Base-by-base conservation (phyloP, 441 rosid genomes). In the California macrophylla region DNA sequence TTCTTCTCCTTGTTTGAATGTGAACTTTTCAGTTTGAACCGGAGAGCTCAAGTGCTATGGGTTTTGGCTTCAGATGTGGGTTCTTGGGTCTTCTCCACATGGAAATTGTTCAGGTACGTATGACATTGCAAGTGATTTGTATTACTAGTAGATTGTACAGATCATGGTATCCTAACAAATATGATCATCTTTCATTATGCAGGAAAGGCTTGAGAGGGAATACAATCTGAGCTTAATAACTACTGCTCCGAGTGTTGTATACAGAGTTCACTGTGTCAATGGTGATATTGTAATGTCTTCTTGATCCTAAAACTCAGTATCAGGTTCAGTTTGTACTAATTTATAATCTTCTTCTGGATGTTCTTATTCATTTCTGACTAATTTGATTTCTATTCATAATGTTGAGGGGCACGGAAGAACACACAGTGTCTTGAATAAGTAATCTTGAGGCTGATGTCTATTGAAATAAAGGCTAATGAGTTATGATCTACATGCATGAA, bases 131-230 rank as follows among this genome's bases (percentile, higher is more conserved):
- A 52, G 21, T 52, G 1, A 18, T 52, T 52, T 52, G 56, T n/a
- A 18, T 0, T 16, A 6, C 3, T 6, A 6, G 24, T 1, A 52
- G 24, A 20, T 16, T 16, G 24, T 16, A 18, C 23, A 52, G 7
- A 4, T 52, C 3, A 10, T 16, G 2, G 10, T 52, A 13, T 42
- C 24, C 45, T 76, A 12, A 69, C 76, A 63, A 20, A 16, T 60
- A 18, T 16, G 10, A 6, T 18, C 60, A 16, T 40, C 66, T 64
- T 40, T 71, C 21, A 68, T 73, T 75, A 2, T 38, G 34, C 98
- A 93, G 98, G 98, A 93, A 93, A 86, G 98, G 78, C 90, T 93
- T 67, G 98, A 91, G 88, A 87, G 98, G 76, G 98, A 93, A 79
- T 93, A 93, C 86, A 86, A 84, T 83, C 86, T 93, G 77, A 93